Evolutionary conservation across 208 protist species (phyloP).

Genomic region (Wallacemonas sp.): DNA sequence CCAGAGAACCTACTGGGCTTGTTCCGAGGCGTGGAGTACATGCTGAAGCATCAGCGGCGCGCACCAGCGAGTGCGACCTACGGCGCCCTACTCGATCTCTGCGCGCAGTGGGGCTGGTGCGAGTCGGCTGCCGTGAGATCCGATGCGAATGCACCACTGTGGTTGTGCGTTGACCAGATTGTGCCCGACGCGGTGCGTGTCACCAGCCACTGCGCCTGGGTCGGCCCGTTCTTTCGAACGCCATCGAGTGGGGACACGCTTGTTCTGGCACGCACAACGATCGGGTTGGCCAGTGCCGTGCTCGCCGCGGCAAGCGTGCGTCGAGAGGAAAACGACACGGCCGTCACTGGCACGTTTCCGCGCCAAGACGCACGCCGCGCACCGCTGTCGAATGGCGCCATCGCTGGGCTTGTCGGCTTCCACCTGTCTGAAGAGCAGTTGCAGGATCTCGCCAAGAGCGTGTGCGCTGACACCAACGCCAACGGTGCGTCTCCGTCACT

Average conservation of each 20-base stretch:
- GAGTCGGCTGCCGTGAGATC: background rate
- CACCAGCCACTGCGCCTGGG: constrained; percentile 1
- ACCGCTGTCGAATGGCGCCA: background rate
- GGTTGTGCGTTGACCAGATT: background rate
- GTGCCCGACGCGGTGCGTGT: background rate
- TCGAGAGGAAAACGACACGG: background rate
- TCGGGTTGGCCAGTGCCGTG: background rate
- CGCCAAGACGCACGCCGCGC: background rate
- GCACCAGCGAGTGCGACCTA: background rate
- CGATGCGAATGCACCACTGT: background rate
- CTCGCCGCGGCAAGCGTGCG: background rate
- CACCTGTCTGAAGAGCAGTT: background rate
- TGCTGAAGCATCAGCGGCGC: background rate
- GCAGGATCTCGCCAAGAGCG: background rate
- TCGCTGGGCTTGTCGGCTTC: background rate
- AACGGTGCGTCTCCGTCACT: constrained; percentile 8
- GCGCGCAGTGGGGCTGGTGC: background rate
- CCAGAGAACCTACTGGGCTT: background rate
- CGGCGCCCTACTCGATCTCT: background rate
- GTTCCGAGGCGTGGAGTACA: background rate
- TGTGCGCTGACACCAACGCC: background rate
- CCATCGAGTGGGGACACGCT: background rate
- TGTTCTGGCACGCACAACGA: background rate
- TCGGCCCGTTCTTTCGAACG: background rate
- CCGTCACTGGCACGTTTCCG: too few species aligned